Conservation (phyloP, 805 yeast species). For the Dipodascus albidus region DNA sequence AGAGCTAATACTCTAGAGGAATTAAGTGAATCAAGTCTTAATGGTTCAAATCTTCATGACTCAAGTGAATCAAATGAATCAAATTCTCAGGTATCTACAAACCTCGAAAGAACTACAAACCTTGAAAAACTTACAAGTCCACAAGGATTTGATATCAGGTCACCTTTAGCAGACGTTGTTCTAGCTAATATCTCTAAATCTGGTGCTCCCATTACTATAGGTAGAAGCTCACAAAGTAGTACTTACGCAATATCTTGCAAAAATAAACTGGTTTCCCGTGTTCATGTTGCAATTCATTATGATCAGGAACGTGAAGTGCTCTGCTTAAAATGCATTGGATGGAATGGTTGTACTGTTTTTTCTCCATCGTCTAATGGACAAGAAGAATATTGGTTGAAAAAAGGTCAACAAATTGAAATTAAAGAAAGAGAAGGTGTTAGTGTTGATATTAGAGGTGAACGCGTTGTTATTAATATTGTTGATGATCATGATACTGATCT, state of each 20-base stretch:
- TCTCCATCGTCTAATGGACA: conserved; percentile 36
- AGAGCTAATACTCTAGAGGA: too few relatives aligned
- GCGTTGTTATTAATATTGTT: conserved; percentile 31
- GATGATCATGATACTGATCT: conserved; percentile 1
- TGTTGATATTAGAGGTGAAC: conserved; percentile 62
- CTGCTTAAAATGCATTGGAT: conserved; percentile 60
- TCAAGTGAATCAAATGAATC: too few relatives aligned
- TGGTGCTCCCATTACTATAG: conserved; percentile 36
- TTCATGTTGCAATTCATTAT: conserved; percentile 46
- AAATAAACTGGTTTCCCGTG: conserved; percentile 52
- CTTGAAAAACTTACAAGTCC: too few relatives aligned
- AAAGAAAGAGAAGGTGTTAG: conserved; percentile 53
- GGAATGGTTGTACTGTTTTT: conserved; percentile 64
- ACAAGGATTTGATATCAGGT: conserved; percentile 13
- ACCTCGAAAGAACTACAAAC: too few relatives aligned
- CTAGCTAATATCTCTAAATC: conserved; percentile 31
- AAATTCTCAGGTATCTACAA: too few relatives aligned
- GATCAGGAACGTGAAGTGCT: conserved; percentile 30
- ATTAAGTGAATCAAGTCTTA: too few relatives aligned
- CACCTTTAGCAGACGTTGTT: conserved; percentile 29
- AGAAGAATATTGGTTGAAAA: conserved; percentile 39
- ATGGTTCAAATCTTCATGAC: too few relatives aligned
- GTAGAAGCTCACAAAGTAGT: conserved; percentile 57
- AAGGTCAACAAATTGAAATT: conserved; percentile 51
- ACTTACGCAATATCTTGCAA: conserved; percentile 37